phyloP scores from a whole-genome alignment of 1,284 basidiomycete genomes.

The Schizopora paradoxa region DNA sequence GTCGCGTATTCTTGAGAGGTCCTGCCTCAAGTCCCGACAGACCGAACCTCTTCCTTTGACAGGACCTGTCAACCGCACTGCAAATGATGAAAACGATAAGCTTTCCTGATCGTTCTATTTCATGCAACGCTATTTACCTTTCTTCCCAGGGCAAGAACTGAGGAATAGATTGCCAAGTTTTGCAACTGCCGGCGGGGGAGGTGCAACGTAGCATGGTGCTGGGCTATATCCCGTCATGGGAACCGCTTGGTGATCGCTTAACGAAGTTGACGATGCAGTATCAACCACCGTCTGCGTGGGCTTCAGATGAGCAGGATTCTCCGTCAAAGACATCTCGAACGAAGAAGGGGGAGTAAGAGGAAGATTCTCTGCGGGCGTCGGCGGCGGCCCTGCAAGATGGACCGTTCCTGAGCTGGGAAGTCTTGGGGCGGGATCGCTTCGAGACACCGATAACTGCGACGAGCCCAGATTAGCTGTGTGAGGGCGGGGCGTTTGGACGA shows the following conservation, averaged over 20 bases:
- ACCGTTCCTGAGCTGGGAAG: too few relatives aligned
- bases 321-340: not conserved
- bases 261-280: slow-evolving; percentile 1
- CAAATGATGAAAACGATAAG: slow-evolving; percentile 7
- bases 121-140: slow-evolving; percentile 45
- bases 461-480: too few relatives aligned
- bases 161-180: slow-evolving; percentile 84
- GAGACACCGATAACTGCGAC: too few relatives aligned
- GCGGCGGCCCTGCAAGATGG: too few relatives aligned
- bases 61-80: slow-evolving; percentile 80
- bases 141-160: slow-evolving; percentile 95
- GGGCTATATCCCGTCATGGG: not conserved
- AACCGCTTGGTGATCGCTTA: not conserved
- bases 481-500: too few relatives aligned
- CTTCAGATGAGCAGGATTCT: slow-evolving; percentile 1
- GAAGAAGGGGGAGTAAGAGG: not conserved
- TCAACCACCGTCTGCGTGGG: not conserved
- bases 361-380: too few relatives aligned
- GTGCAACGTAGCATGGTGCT: not conserved
- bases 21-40: slow-evolving; percentile 75
- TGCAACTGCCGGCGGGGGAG: slow-evolving; percentile 18
- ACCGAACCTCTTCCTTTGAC: slow-evolving; percentile 79
- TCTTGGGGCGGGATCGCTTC: too few relatives aligned
- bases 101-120: slow-evolving; percentile 1
- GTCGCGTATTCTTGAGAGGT: slow-evolving; percentile 73